phyloP scores from a whole-genome alignment of 1,284 basidiomycete species.

The Malassezia dermatis region DNA sequence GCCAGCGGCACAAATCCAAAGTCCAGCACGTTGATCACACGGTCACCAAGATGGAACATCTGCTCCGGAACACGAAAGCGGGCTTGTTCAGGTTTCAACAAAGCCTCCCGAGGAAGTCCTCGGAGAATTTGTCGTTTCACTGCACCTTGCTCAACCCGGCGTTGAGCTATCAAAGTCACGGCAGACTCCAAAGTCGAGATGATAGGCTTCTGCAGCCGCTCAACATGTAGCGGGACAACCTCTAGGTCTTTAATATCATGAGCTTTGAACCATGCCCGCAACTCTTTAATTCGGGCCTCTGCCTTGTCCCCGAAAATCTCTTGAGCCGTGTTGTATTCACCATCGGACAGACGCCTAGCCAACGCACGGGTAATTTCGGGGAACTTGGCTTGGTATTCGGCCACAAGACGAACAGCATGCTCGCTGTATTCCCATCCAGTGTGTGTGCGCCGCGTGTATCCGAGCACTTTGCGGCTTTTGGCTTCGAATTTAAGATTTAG shows the following conservation, averaged over 20 bases:
- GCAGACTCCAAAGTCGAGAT: constrained; percentile 54
- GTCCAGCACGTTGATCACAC: constrained; percentile 90
- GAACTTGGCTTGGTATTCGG: constrained; percentile 59
- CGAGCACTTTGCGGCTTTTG: constrained; percentile 87
- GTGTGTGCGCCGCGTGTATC: constrained; percentile 76
- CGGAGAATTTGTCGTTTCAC: constrained; percentile 76
- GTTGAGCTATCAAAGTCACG: constrained; percentile 58
- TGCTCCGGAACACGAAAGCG: constrained; percentile 82
- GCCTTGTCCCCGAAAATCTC: constrained; percentile 61
- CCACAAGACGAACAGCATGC: constrained; percentile 68
- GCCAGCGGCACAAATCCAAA: constrained; percentile 78
- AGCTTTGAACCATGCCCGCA: constrained; percentile 73
- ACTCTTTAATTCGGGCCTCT: constrained; percentile 63
- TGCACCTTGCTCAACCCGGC: constrained; percentile 50
- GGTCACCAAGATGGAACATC: constrained; percentile 80
- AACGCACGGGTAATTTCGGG: constrained; percentile 37
- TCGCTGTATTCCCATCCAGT: constrained; percentile 88
- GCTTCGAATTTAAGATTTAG: constrained; percentile 92
- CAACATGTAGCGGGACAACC: constrained; percentile 79
- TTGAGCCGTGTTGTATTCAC: constrained; percentile 57
- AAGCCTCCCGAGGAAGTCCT: constrained; percentile 81
- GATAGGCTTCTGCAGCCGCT: constrained; percentile 66
- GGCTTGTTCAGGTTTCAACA: constrained; percentile 85
- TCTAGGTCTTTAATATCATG: constrained; percentile 83
- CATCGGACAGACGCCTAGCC: constrained; percentile 49